phyloP scores from a whole-genome alignment of 345 rosid species.

The Moringa oleifera region DNA sequence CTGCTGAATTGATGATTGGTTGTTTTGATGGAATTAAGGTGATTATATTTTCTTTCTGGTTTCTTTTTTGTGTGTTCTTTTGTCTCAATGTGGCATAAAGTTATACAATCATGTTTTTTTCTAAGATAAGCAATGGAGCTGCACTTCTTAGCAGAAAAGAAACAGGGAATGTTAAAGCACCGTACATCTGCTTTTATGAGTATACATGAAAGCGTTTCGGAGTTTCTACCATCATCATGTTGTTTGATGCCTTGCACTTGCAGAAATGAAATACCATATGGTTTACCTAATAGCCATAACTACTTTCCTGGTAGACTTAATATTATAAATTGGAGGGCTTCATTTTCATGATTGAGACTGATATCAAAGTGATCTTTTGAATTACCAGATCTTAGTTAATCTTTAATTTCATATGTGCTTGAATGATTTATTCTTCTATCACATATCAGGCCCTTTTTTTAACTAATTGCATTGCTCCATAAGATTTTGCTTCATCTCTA shows the following conservation, averaged over 20 bases:
- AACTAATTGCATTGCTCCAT: neutral
- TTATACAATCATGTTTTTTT: too few species aligned
- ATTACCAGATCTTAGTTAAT: neutral
- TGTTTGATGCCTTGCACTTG: neutral
- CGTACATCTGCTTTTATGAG: too few species aligned
- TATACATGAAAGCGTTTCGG: too few species aligned
- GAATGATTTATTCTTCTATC: neutral
- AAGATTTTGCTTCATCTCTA: neutral
- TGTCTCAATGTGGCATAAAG: neutral
- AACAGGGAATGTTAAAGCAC: too few species aligned
- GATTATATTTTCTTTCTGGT: neutral
- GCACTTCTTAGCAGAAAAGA: neutral
- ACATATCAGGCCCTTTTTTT: neutral
- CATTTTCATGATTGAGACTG: neutral
- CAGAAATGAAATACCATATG: neutral
- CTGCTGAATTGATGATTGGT: constrained; percentile 77
- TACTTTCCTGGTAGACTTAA: too few species aligned
- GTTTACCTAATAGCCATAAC: too few species aligned
- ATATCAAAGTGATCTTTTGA: neutral
- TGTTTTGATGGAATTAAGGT: constrained; percentile 66
- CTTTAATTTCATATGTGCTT: too few species aligned
- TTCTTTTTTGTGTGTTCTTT: neutral
- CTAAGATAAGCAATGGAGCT: neutral
- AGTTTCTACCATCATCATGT: too few species aligned
- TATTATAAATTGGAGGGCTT: too few species aligned